phyloP scores from a whole-genome alignment of 305 asterid species.

The Fraxinus angustifolia region DNA sequence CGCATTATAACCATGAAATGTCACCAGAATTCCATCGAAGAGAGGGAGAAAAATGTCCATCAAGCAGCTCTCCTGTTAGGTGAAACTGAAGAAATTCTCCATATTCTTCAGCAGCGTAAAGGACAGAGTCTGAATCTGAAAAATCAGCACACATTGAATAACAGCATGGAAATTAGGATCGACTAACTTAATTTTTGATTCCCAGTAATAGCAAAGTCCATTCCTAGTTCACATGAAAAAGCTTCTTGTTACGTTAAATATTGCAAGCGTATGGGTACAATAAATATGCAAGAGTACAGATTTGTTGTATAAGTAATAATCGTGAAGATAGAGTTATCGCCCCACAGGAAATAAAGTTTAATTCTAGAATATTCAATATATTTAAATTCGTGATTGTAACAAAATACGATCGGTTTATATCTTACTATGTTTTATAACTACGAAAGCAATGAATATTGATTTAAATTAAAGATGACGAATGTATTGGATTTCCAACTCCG shows the following conservation, averaged over 20 bases:
- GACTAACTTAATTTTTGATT: neutral
- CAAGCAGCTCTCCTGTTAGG: constrained; percentile 48
- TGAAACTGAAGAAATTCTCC: constrained; percentile 44
- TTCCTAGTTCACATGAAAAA: constrained; percentile 2
- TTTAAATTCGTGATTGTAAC: too few species aligned
- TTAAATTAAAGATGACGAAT: too few species aligned
- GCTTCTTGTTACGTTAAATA: neutral
- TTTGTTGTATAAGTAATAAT: too few species aligned
- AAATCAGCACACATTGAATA: constrained; percentile 32
- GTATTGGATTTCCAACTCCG: too few species aligned
- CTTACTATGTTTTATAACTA: too few species aligned
- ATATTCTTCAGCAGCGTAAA: constrained; percentile 39
- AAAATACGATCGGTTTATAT: too few species aligned
- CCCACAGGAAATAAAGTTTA: too few species aligned
- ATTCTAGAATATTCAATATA: too few species aligned
- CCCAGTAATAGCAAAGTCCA: neutral
- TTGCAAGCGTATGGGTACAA: too few species aligned
- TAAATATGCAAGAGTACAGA: too few species aligned
- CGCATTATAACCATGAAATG: constrained; percentile 36
- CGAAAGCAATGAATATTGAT: too few species aligned
- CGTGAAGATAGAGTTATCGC: too few species aligned
- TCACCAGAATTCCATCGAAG: constrained; percentile 34
- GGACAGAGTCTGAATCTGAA: constrained; percentile 27
- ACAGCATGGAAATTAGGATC: constrained; percentile 20
- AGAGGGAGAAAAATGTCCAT: constrained; percentile 39